A percentile compares a stretch with the other conserved stretches of the same genome.
Evolutionary conservation across 1,284 basidiomycete genomes (phyloP).

Genomic region (Ustilago nuda): DNA sequence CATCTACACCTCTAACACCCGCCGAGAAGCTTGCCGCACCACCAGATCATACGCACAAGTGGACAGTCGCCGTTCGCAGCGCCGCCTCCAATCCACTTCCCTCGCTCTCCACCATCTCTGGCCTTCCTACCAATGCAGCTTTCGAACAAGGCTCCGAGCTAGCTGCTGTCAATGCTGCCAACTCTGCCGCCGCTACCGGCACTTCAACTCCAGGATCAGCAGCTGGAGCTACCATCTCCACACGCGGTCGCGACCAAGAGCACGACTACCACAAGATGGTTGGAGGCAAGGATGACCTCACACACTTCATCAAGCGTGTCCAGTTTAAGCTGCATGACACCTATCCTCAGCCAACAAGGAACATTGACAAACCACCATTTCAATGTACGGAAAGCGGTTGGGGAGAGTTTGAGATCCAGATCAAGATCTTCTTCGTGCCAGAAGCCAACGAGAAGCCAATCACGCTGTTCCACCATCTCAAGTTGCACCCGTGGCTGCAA

Average conservation of each 20-base stretch:
- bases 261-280: slow-evolving; percentile 66
- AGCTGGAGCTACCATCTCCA: slow-evolving; percentile 46
- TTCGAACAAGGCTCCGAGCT: slow-evolving; percentile 41
- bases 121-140: slow-evolving; percentile 18
- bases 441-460: slow-evolving; percentile 94
- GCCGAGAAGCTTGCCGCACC: slow-evolving; percentile 77
- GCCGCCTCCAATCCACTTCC: slow-evolving; percentile 71
- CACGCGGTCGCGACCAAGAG: slow-evolving; percentile 61
- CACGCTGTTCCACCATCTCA: slow-evolving; percentile 88
- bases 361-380: slow-evolving; percentile 91
- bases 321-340: slow-evolving; percentile 98
- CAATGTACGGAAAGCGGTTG: slow-evolving; percentile 97
- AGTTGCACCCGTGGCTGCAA: slow-evolving; percentile 89
- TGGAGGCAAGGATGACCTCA: slow-evolving; percentile 67
- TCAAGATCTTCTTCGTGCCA: slow-evolving; percentile 89
- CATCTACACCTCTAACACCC: slow-evolving; percentile 82
- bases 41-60: slow-evolving; percentile 90
- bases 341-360: slow-evolving; percentile 88
- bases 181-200: slow-evolving; percentile 1
- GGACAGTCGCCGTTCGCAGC: slow-evolving; percentile 91
- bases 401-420: slow-evolving; percentile 98
- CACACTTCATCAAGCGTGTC: slow-evolving; percentile 78
- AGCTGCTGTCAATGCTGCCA: slow-evolving; percentile 29
- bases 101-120: slow-evolving; percentile 55
- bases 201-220: slow-evolving; percentile 8